phyloP scores from a whole-genome alignment of 176 grass and related monocot species.

The Hsuehochloa calcarea region DNA sequence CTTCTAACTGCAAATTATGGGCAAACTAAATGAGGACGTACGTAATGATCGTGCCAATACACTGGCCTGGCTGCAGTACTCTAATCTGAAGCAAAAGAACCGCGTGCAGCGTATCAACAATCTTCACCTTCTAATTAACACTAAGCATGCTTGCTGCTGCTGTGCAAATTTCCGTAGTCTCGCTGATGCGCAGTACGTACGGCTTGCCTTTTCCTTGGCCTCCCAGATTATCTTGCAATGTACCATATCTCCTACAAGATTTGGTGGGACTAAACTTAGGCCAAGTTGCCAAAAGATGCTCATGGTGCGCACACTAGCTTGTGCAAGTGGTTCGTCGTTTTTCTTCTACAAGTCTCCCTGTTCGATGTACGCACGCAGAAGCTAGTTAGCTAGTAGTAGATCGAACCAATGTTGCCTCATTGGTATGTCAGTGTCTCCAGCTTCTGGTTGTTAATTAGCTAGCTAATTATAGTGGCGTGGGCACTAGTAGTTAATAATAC shows the following conservation, averaged over 20 bases:
- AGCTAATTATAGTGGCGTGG: neutral
- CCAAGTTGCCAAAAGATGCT: slow-evolving; percentile 21
- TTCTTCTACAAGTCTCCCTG: neutral
- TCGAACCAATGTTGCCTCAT: neutral
- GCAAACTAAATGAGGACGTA: neutral
- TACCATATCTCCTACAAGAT: neutral
- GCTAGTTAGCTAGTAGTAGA: neutral
- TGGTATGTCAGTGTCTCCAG: neutral
- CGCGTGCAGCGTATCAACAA: no score
- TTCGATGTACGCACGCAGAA: neutral
- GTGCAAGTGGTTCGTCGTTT: slow-evolving; percentile 18
- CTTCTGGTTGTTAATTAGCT: neutral
- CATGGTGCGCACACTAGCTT: neutral
- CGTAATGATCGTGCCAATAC: neutral
- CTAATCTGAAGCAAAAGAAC: neutral
- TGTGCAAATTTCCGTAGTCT: neutral
- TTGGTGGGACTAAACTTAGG: slow-evolving; percentile 18
- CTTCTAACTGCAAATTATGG: neutral
- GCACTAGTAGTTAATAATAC: neutral
- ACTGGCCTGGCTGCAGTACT: neutral
- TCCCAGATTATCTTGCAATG: neutral
- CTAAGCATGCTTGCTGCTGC: neutral
- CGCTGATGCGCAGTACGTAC: no score
- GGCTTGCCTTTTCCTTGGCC: neutral
- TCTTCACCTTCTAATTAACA: neutral